Base-by-base conservation (phyloP, 2,329 filamentous ascomycete genomes). In the Rhynchosporium secalis region DNA sequence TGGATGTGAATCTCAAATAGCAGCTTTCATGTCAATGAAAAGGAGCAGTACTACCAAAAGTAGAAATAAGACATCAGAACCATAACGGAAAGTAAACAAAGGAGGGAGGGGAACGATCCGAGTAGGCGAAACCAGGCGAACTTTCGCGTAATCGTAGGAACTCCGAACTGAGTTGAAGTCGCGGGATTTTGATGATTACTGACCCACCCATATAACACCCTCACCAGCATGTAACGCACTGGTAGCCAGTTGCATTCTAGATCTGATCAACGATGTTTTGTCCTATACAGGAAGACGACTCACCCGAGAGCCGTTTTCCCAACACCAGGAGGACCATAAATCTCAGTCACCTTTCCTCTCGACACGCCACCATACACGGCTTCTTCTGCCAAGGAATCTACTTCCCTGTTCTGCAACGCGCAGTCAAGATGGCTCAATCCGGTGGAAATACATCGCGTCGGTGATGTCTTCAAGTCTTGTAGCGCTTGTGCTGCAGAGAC, bases 321-420 rank as follows among this genome's bases (percentile, higher is more conserved):
- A 31, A 85, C 85, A 1, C 92, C 93, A 8, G 91, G 89, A 10
- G 93, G 92, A 0, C 94, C 94, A 83, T 91, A 96, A 56, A 96
- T 78, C 75, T 98, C 94, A 3, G 90, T 90, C 47, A 96, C 81
- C 74, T 92, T 90, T 13, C 92, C 91, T 61, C 87, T 85, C 64
- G 83, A 83, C 54, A 96, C 79, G 3, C 92, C 92, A 20, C 83
- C 81, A 59, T 71, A 70, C 46, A 66, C 52, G 20, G 56, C 43
- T 31, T 67, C 68, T 40, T 59, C 58, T 10, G 67, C 63, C 38
- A 64, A 36, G 36, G 43, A 26, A 2, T 31, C 26, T 9, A 58
- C 49, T 28, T 71, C 66, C 59, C 59, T 66, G 59, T 73, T 75
- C 29, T 74, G 73, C 62, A 88, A 75, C 3, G 75, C 73, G 49